A percentile compares a stretch with the other conserved stretches of the same genome.
phyloP scores from a whole-genome alignment of 1,284 basidiomycete species.

The Rhodotorula sp. region DNA sequence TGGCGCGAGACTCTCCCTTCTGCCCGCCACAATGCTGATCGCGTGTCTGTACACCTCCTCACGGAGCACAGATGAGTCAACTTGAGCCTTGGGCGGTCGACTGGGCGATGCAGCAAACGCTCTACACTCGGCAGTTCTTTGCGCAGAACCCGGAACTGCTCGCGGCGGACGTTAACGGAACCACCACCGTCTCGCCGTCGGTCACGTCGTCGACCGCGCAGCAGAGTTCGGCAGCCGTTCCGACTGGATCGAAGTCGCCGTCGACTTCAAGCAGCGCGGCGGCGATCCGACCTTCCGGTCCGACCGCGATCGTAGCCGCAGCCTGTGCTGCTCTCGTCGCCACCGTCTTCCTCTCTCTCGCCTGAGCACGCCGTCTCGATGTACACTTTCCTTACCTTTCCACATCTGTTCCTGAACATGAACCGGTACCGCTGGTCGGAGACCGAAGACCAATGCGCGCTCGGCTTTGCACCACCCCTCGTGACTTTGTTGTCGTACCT shows the following conservation, averaged over 20 bases:
- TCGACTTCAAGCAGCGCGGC: not conserved
- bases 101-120: slow-evolving; percentile 9
- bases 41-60: too few species aligned
- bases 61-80: slow-evolving; percentile 4
- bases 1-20: not conserved
- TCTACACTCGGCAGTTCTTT: slow-evolving; percentile 25
- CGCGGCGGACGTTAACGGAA: not conserved
- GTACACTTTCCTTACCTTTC: too few species aligned
- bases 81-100: slow-evolving; percentile 19
- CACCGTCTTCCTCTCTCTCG: not conserved
- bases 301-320: too few species aligned
- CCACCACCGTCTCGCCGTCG: not conserved
- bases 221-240: not conserved
- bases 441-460: too few species aligned
- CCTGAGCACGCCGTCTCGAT: not conserved
- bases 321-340: not conserved
- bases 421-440: too few species aligned
- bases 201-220: too few species aligned
- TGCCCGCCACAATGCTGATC: not conserved
- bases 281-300: not conserved
- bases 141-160: slow-evolving; percentile 14
- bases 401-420: too few species aligned
- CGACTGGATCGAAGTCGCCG: not conserved
- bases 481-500: not conserved
- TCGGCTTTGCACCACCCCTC: too few species aligned